Evolutionary conservation across 2,329 filamentous ascomycete genomes (phyloP).

Genomic region (Hypoxylon sp.): DNA sequence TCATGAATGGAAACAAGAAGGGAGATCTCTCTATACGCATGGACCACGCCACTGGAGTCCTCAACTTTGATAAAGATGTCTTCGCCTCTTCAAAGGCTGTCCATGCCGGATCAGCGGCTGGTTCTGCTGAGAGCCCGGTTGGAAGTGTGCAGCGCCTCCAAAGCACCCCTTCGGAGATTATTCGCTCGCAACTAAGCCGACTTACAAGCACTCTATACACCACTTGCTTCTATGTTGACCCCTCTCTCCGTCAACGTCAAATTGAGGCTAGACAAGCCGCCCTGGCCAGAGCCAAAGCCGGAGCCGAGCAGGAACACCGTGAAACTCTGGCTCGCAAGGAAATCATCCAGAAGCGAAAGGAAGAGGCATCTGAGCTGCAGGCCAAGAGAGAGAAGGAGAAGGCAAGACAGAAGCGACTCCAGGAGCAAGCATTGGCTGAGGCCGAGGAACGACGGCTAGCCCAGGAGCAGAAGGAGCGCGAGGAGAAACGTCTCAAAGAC

Average conservation of each 20-base stretch:
- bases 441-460: constrained; percentile 89
- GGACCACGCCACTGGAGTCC: constrained; percentile 92
- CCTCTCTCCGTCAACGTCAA: constrained; percentile 86
- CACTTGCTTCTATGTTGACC: constrained; percentile 96
- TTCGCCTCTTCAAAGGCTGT: constrained; percentile 97
- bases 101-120: constrained; percentile 85
- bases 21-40: constrained; percentile 96
- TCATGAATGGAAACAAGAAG: constrained; percentile 99
- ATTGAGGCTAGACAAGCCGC: constrained; percentile 84
- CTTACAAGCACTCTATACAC: constrained; percentile 92
- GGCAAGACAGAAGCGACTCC: constrained; percentile 86
- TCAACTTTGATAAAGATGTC: constrained; percentile 98
- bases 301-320: constrained; percentile 91
- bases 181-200: constrained; percentile 92
- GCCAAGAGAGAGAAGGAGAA: constrained; percentile 94
- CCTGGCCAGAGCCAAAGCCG: constrained; percentile 84
- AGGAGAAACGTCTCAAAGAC: constrained; percentile 86
- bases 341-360: constrained; percentile 96
- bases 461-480: constrained; percentile 93
- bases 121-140: constrained; percentile 88
- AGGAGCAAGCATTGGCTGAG: constrained; percentile 89
- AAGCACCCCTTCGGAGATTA: constrained; percentile 97
- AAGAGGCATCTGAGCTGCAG: constrained; percentile 89
- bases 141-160: constrained; percentile 94
- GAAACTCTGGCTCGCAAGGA: constrained; percentile 89